phyloP scores from a whole-genome alignment of 148 eudicot genomes.

The Oxyria digyna region DNA sequence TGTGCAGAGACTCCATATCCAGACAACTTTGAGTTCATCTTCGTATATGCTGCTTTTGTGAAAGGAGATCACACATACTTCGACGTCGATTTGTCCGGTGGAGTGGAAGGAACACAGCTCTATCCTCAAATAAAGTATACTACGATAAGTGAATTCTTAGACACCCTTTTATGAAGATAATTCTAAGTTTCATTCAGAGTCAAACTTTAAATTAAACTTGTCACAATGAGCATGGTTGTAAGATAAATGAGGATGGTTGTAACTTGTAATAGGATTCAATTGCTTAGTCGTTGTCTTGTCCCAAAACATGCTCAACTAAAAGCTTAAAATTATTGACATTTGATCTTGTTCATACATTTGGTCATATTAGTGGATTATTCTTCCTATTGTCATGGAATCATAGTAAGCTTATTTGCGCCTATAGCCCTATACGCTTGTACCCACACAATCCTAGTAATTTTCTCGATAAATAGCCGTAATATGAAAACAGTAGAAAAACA shows the following conservation, averaged over 20 bases:
- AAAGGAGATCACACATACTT: slow-evolving; percentile 80
- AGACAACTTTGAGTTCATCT: slow-evolving; percentile 37
- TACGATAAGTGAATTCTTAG: slow-evolving; percentile 44
- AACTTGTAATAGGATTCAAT: neutral
- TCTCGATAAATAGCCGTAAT: no score
- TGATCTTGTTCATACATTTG: neutral
- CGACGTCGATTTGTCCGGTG: slow-evolving; percentile 42
- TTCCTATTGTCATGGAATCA: no score
- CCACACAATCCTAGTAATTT: no score
- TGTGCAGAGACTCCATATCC: slow-evolving; percentile 68
- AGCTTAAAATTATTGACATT: neutral
- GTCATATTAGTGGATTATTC: no score
- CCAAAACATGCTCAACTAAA: neutral
- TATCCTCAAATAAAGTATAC: slow-evolving; percentile 54
- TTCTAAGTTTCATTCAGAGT: neutral
- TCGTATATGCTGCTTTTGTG: slow-evolving; percentile 61
- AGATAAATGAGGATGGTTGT: neutral
- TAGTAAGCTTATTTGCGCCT: no score
- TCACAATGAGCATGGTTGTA: no score
- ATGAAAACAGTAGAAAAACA: no score
- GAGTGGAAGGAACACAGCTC: slow-evolving; percentile 59
- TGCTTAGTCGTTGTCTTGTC: neutral
- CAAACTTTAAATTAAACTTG: no score
- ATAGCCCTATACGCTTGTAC: no score
- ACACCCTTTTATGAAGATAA: slow-evolving; percentile 24